These are phyloP conservation scores for Brassica carinata DNA, from an alignment of 345 rosid genomes.

Conservation along the genomic window DNA sequence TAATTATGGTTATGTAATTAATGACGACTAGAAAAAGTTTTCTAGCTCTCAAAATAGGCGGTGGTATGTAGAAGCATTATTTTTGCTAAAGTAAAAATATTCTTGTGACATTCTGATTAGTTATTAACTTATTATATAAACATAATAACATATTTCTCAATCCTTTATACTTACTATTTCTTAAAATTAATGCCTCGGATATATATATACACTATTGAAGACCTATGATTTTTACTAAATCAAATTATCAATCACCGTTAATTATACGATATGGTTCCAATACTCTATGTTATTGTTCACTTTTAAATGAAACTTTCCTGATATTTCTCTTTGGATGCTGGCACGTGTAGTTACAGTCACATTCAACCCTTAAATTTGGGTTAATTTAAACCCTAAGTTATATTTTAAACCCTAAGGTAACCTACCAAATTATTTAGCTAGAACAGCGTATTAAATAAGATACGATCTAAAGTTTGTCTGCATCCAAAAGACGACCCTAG, in stretches of 20 bases:
- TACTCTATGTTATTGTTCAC: background rate
- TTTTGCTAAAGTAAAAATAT: background rate
- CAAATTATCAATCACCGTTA: constrained; percentile 13
- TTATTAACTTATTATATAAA: background rate
- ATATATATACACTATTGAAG: background rate
- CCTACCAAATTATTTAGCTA: constrained; percentile 24
- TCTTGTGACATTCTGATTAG: background rate
- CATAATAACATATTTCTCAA: background rate
- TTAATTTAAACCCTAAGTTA: background rate
- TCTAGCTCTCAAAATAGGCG: background rate
- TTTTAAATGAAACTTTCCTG: background rate
- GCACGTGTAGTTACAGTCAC: constrained; percentile 32
- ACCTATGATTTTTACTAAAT: background rate
- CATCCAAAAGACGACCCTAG: constrained; percentile 34
- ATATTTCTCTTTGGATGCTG: constrained; percentile 20
- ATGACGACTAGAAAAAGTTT: background rate
- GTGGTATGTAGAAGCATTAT: background rate
- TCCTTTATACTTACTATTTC: background rate
- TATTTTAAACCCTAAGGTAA: constrained; percentile 28
- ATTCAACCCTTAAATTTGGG: constrained; percentile 17
- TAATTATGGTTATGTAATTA: background rate
- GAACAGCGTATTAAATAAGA: constrained; percentile 31
- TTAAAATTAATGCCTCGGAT: background rate
- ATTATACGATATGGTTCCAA: constrained; percentile 20
- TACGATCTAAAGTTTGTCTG: constrained; percentile 27